Base-by-base conservation (phyloP, 2,329 filamentous ascomycete species). In the Talaromyces funiculosus region DNA sequence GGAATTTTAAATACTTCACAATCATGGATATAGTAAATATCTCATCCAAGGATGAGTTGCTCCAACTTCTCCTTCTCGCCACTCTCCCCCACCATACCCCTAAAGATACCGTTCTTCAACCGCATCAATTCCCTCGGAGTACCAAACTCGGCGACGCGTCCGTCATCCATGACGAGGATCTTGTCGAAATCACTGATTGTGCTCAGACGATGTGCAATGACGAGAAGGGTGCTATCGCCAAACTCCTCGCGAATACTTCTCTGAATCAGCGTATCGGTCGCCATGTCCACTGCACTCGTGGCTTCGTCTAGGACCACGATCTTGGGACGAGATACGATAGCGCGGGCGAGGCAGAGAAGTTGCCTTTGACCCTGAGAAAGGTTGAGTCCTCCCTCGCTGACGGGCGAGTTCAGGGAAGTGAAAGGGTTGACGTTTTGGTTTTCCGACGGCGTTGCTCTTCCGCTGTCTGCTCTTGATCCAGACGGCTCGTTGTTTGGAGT, bases 291-390 rank as follows among this genome's bases (percentile, higher is more conserved):
- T 0, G 88, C 87, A 10, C 82, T 86, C 0, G 89, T 91, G 1
- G 88, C 88, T 75, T 91, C 88, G 70, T 91, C 88, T 1, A 91
- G 81, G 1, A 91, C 84, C 81, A 91, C 87, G 66, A 91, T 84
- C 68, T 87, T 86, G 8, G 88, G 87, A 0, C 86, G 81, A 0
- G 83, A 81, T 20, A 90, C 83, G 65, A 90, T 89, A 54, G 87
- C 87, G 22, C 88, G 85, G 0, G 88, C 87, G 3, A 90, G 83
- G 67, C 88, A 90, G 38, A 92, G 82, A 0, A 91, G 85, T 72
- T 92, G 89, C 2, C 89, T 82, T 72, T 92, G 89, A 29, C 89
- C 88, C 69, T 90, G 88, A 0, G 86, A 89, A 18, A 91, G 79
- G 70, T 91, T 92, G 3, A 88, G 81, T 0, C 89, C 89, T 18